Conservation (phyloP, 768 basidiomycete species). For the Amanita jacksonii region DNA sequence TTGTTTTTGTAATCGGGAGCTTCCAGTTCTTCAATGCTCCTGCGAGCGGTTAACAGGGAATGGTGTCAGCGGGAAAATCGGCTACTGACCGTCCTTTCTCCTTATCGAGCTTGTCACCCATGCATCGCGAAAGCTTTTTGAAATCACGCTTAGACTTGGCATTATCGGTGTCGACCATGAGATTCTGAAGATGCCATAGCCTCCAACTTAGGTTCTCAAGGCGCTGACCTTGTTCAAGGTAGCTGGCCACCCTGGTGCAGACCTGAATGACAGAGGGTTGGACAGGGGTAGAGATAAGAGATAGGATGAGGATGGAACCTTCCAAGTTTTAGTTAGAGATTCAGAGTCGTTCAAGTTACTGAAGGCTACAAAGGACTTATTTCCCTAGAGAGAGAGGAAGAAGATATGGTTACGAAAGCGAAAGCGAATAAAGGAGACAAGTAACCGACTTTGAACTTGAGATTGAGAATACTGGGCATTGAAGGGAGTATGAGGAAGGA, state of each 20-base stretch:
- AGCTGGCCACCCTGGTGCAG: constrained; percentile 85
- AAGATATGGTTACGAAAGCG: not conserved
- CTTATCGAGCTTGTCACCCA: constrained; percentile 90
- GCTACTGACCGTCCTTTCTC: constrained; percentile 76
- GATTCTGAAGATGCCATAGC: constrained; percentile 85
- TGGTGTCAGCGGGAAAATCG: constrained; percentile 2
- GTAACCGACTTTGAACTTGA: constrained; percentile 68
- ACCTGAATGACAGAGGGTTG: constrained; percentile 35
- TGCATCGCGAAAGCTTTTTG: constrained; percentile 78
- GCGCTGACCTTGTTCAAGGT: constrained; percentile 83
- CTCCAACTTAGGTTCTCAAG: constrained; percentile 91
- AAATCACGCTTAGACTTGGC: constrained; percentile 85
- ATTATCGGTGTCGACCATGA: constrained; percentile 88
- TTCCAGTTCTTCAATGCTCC: constrained; percentile 77
- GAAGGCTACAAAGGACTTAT: constrained; percentile 93
- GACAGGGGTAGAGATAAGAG: constrained; percentile 4
- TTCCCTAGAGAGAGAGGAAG: constrained; percentile 47
- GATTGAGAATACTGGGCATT: constrained; percentile 81
- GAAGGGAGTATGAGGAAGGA: constrained; percentile 12
- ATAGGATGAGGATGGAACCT: constrained; percentile 35
- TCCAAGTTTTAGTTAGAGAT: constrained; percentile 85
- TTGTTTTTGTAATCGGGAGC: constrained; percentile 78
- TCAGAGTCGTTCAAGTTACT: constrained; percentile 81
- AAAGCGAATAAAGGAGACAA: not conserved
- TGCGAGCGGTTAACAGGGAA: constrained; percentile 25